phyloP scores from a whole-genome alignment of 495 filamentous ascomycete species.

The Aspergillus asperescens region DNA sequence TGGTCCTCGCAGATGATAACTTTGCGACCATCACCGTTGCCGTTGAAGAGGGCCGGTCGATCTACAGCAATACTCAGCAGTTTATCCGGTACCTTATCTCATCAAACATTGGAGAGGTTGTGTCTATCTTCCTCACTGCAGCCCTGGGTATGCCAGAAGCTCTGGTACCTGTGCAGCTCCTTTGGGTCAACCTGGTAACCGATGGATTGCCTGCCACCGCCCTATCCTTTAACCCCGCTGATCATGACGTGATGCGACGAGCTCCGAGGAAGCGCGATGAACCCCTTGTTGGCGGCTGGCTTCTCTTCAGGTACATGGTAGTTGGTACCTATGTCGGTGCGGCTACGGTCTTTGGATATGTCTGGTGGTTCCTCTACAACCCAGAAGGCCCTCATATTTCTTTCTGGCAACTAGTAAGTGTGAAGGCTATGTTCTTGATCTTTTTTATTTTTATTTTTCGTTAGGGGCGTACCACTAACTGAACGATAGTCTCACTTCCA shows the following conservation, averaged over 20 bases:
- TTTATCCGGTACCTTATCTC: slow-evolving; percentile 99
- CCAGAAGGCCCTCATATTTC: slow-evolving; percentile 85
- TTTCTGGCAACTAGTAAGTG: slow-evolving; percentile 75
- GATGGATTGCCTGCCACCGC: slow-evolving; percentile 96
- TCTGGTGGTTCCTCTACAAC: slow-evolving; percentile 99
- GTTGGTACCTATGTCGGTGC: slow-evolving; percentile 92
- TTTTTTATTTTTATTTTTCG: not conserved
- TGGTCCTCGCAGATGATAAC: slow-evolving; percentile 98
- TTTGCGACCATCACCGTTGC: slow-evolving; percentile 96
- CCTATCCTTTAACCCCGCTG: slow-evolving; percentile 93
- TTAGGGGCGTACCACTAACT: slow-evolving; percentile 10
- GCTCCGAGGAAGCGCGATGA: slow-evolving; percentile 89
- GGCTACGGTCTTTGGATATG: slow-evolving; percentile 95
- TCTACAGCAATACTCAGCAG: slow-evolving; percentile 99
- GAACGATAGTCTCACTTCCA: slow-evolving; percentile 74
- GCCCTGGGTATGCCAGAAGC: slow-evolving; percentile 97
- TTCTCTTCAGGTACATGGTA: slow-evolving; percentile 96
- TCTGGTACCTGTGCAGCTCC: slow-evolving; percentile 90
- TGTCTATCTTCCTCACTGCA: slow-evolving; percentile 98
- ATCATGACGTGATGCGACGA: slow-evolving; percentile 94
- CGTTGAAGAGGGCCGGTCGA: slow-evolving; percentile 94
- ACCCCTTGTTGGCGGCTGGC: slow-evolving; percentile 84
- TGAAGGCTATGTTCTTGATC: not conserved
- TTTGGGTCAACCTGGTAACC: slow-evolving; percentile 99
- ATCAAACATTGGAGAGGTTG: slow-evolving; percentile 98